phyloP scores from a whole-genome alignment of 2,329 filamentous ascomycete genomes.

The Colletotrichum liriopes region DNA sequence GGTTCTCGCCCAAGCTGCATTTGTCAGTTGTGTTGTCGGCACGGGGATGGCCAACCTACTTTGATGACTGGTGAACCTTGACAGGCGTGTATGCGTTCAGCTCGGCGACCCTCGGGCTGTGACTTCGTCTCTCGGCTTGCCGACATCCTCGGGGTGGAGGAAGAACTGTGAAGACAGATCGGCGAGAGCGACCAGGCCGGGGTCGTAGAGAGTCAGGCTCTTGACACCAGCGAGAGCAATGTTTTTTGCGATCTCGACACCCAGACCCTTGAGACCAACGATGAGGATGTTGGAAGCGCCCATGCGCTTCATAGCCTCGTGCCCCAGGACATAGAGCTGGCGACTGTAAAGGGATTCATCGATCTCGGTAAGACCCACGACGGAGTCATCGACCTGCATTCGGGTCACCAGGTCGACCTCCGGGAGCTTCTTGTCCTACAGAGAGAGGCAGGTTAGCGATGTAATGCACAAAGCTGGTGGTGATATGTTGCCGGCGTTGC shows the following conservation, averaged over 20 bases:
- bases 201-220: slow-evolving; percentile 94
- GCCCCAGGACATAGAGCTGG: slow-evolving; percentile 80
- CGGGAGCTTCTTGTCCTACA: slow-evolving; percentile 67
- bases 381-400: slow-evolving; percentile 77
- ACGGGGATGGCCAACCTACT: slow-evolving; percentile 55
- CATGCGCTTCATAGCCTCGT: slow-evolving; percentile 99
- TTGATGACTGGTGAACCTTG: slow-evolving; percentile 76
- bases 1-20: slow-evolving; percentile 79
- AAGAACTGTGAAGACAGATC: slow-evolving; percentile 99
- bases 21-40: slow-evolving; percentile 44
- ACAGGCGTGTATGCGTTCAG: slow-evolving; percentile 97
- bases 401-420: slow-evolving; percentile 75
- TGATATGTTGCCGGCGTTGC: slow-evolving; percentile 10
- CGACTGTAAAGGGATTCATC: slow-evolving; percentile 82
- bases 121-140: slow-evolving; percentile 89
- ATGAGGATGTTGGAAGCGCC: slow-evolving; percentile 94
- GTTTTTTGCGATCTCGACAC: slow-evolving; percentile 99
- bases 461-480: not conserved
- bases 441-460: slow-evolving; percentile 41
- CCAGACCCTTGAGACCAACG: slow-evolving; percentile 91
- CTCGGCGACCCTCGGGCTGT: slow-evolving; percentile 91
- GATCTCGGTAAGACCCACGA: slow-evolving; percentile 72
- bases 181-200: slow-evolving; percentile 84
- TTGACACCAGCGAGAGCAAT: slow-evolving; percentile 98
- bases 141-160: slow-evolving; percentile 88